Evolutionary conservation across 1,284 basidiomycete genomes (phyloP), one percentile per base, ranked within the genome.

Genomic region (Puccinia hordei): DNA sequence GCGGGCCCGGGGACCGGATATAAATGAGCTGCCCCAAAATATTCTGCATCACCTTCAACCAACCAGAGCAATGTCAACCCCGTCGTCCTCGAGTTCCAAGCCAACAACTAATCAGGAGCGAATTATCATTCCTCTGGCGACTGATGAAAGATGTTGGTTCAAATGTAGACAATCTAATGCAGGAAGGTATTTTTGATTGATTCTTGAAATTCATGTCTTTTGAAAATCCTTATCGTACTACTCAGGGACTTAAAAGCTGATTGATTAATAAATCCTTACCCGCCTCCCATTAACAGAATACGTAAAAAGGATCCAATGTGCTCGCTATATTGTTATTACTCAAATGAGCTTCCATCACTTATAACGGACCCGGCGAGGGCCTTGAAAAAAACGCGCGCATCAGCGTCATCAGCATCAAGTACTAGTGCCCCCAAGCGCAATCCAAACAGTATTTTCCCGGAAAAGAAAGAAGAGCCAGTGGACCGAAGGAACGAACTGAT

Each of bases 61-160:
- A 49, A 49, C 46, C 46, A 33, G 3, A n/a, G 41, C 17, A 41
- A 66, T 66, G 63, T 9, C 63, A 19, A 63, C 33, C 22, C 17
- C 8, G 6, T 38, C 59, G 17, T 38, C 59, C 6, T 44, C 68
- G 19, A 71, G 30, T 35, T 51, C 68, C 24, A 71, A 51, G 0
- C 6, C 27, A 19, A 19, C 33, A 19, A n/a, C 17, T 2, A 59
- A 19, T 6, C 44, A n/a, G 17, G 73, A 76, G 2, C 44, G 49
- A 30, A 76, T 76, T 30, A 61, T 76, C 33, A 76, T 76, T 30
- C 73, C 73, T 27, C 46, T 65, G 27, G 24, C 57, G 1, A 76
- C 73, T 6, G 73, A 76, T 17, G 73, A 76, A 46, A 59, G 73
- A 6, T 76, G 73, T 46, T 76, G 73, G 73, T 76, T 76, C 38